A percentile compares a stretch with the other conserved stretches of the same genome.
phyloP scores from a whole-genome alignment of 768 basidiomycete genomes.

The Lentinula edodes region DNA sequence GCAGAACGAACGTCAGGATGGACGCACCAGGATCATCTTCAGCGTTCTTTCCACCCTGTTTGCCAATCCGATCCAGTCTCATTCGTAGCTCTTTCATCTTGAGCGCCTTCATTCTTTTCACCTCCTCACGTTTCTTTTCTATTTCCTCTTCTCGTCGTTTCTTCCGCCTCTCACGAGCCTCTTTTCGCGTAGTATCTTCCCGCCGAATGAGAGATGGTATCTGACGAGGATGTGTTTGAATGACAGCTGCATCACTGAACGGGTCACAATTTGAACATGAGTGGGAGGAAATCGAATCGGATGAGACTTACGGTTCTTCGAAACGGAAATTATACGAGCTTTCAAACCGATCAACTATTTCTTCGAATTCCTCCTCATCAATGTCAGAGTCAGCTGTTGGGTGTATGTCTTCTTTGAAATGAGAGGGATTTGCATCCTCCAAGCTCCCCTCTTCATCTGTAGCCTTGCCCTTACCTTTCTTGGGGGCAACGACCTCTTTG shows the following conservation, averaged over 20 bases:
- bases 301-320: constrained; percentile 79
- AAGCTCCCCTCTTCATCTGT: constrained; percentile 12
- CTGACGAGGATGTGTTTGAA: constrained; percentile 74
- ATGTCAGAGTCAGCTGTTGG: constrained; percentile 17
- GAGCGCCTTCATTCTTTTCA: constrained; percentile 75
- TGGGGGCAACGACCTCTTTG: constrained; percentile 60
- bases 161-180: constrained; percentile 51
- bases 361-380: constrained; percentile 53
- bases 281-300: constrained; percentile 10
- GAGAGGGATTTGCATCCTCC: constrained; percentile 15
- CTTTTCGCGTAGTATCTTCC: constrained; percentile 73
- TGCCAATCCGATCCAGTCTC: constrained; percentile 68
- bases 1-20: background rate
- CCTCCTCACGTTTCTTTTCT: constrained; percentile 69
- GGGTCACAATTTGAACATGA: background rate
- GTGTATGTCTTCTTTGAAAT: constrained; percentile 16
- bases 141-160: constrained; percentile 54
- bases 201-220: constrained; percentile 60
- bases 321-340: constrained; percentile 97
- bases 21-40: constrained; percentile 30
- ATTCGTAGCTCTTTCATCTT: constrained; percentile 77
- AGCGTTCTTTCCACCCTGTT: constrained; percentile 58
- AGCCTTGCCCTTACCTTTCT: constrained; percentile 26
- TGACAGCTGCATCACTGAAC: constrained; percentile 55
- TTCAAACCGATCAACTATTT: constrained; percentile 89